Percentiles rank a stretch among this genome's conserved stretches.
Evolutionary conservation across 2,329 filamentous ascomycete species (phyloP).

Genomic region (Balansia obtecta): DNA sequence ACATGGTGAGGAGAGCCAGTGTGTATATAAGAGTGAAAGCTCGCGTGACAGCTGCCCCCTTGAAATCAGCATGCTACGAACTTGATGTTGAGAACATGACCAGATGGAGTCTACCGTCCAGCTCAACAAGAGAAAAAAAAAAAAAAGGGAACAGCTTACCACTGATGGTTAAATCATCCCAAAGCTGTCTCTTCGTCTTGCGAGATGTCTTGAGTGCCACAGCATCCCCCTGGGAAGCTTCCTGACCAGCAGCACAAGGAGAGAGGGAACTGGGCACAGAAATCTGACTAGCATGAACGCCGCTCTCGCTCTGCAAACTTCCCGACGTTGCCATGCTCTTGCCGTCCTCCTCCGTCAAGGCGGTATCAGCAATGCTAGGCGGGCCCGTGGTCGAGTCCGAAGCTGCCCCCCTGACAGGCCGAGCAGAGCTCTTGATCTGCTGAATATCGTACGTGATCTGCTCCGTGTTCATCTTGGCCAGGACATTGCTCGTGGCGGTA

Average conservation of each 20-base stretch:
- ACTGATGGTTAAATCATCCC: constrained; percentile 94
- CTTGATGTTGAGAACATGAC: background rate
- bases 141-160: constrained; percentile 42
- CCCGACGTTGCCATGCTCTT: constrained; percentile 47
- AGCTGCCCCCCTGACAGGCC: constrained; percentile 44
- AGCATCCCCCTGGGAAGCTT: constrained; percentile 26
- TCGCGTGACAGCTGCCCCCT: constrained; percentile 59
- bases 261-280: constrained; percentile 38
- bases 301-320: constrained; percentile 71
- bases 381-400: constrained; percentile 37
- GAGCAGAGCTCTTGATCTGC: constrained; percentile 66
- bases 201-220: constrained; percentile 33
- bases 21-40: constrained; percentile 90
- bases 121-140: too few relatives aligned
- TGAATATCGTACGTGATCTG: constrained; percentile 88
- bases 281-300: constrained; percentile 70
- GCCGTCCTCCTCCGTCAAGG: constrained; percentile 70
- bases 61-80: background rate
- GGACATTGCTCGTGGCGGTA: constrained; percentile 78
- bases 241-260: constrained; percentile 20
- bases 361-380: constrained; percentile 53
- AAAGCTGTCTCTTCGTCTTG: constrained; percentile 84
- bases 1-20: constrained; percentile 73
- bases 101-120: too few relatives aligned
- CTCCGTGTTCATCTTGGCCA: constrained; percentile 82